Percentiles rank a stretch among this genome's conserved stretches.
Evolutionary conservation across 2,329 filamentous ascomycete genomes (phyloP).

Genomic region (Fusarium subglutinans): DNA sequence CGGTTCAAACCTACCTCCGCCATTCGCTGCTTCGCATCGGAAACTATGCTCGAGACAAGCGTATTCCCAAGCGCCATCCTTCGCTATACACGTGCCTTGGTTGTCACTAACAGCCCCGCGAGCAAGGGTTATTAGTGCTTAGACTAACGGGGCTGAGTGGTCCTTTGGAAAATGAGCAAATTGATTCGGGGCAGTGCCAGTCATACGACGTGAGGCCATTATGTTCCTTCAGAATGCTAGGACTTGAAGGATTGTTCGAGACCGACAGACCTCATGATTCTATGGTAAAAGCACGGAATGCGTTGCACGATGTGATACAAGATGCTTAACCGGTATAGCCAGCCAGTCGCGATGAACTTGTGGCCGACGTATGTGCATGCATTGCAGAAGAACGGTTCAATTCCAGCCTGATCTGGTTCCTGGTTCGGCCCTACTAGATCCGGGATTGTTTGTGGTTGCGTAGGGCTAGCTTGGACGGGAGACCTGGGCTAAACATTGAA

Average conservation of each 20-base stretch:
- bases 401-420: not conserved
- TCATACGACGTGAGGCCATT: slow-evolving; percentile 4
- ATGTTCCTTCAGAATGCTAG: not conserved
- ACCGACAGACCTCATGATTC: not conserved
- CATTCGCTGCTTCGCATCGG: not conserved
- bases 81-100: not conserved
- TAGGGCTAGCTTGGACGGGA: not conserved
- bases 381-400: not conserved
- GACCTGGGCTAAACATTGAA: not conserved
- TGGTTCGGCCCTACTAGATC: not conserved
- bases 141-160: slow-evolving; percentile 5
- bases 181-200: not conserved
- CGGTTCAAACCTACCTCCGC: not conserved
- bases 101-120: not conserved
- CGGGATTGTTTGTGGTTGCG: not conserved
- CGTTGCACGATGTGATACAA: not conserved
- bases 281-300: not conserved
- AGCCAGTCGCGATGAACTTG: not conserved
- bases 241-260: not conserved
- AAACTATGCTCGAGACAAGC: not conserved
- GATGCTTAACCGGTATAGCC: not conserved
- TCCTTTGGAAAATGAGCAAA: slow-evolving; percentile 7
- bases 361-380: not conserved
- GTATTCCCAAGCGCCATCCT: not conserved
- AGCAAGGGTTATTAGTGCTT: slow-evolving; percentile 7